Evolutionary conservation across 2,329 filamentous ascomycete genomes (phyloP).

Genomic region (Aspergillus tanneri): DNA sequence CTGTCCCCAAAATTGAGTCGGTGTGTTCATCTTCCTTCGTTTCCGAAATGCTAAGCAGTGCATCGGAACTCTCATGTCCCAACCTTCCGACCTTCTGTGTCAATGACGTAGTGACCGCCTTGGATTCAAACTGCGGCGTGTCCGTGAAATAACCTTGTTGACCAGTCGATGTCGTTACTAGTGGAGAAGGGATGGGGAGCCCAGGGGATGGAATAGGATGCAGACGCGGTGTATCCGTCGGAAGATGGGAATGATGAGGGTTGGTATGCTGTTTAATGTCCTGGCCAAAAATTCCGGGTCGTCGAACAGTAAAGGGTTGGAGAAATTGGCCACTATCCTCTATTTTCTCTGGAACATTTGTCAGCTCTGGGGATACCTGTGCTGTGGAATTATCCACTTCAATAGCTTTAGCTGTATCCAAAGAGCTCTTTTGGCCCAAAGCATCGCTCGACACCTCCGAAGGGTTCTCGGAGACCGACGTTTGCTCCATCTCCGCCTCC

Average conservation of each 20-base stretch:
- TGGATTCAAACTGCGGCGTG: constrained; percentile 13
- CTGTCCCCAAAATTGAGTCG: neutral
- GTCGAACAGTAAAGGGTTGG: constrained; percentile 2
- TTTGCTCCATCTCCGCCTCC: constrained; percentile 8
- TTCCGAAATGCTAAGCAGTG: no score
- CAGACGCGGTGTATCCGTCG: constrained; percentile 39
- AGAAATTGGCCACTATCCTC: constrained; percentile 10
- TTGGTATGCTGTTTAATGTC: constrained; percentile 2
- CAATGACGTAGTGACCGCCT: constrained; percentile 1
- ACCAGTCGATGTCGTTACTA: constrained; percentile 29
- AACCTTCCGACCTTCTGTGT: constrained; percentile 1
- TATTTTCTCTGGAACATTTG: neutral
- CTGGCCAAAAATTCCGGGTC: neutral
- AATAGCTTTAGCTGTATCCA: constrained; percentile 1
- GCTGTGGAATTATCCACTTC: neutral
- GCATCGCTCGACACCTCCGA: neutral
- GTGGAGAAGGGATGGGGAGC: constrained; percentile 41
- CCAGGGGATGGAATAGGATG: constrained; percentile 41
- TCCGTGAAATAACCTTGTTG: constrained; percentile 33
- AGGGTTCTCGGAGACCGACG: constrained; percentile 14
- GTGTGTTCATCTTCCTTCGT: neutral
- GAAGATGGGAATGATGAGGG: constrained; percentile 17
- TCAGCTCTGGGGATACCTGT: constrained; percentile 17
- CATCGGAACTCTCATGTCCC: no score
- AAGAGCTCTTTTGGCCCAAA: neutral